Evolutionary conservation across 225 moss, liverwort and hornwort genomes (phyloP).

Genomic region (Straminergon stramineum): DNA sequence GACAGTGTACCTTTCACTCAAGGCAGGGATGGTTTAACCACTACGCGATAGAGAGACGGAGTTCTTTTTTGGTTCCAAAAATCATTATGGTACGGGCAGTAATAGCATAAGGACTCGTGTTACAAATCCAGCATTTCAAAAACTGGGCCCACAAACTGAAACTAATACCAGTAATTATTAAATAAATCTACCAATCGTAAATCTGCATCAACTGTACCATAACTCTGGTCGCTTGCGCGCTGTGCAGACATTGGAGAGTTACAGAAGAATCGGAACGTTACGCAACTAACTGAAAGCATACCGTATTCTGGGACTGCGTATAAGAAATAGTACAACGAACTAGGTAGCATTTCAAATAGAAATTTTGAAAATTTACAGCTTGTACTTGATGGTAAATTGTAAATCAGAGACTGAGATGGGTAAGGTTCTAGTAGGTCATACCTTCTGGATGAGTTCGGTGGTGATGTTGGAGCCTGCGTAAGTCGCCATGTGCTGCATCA

Average conservation of each 20-base stretch:
- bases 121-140: neutral
- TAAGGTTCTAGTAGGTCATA: neutral
- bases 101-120: neutral
- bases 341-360: neutral
- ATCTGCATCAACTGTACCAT: neutral
- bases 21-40: neutral
- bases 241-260: neutral
- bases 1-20: neutral
- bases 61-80: neutral
- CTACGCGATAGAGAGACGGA: neutral
- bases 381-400: neutral
- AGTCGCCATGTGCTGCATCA: conserved; percentile 51
- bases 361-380: neutral
- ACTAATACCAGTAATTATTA: too few species aligned
- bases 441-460: conserved; percentile 57
- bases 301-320: neutral
- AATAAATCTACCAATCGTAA: neutral
- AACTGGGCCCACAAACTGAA: neutral
- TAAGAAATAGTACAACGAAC: neutral
- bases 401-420: neutral
- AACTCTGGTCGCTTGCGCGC: neutral
- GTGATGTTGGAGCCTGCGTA: conserved; percentile 42
- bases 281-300: neutral
- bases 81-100: neutral
- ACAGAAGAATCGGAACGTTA: neutral